These are phyloP conservation scores for Blastobotrys capitulatus DNA, from an alignment of 1,139 yeast genomes.

Conservation along the genomic window DNA sequence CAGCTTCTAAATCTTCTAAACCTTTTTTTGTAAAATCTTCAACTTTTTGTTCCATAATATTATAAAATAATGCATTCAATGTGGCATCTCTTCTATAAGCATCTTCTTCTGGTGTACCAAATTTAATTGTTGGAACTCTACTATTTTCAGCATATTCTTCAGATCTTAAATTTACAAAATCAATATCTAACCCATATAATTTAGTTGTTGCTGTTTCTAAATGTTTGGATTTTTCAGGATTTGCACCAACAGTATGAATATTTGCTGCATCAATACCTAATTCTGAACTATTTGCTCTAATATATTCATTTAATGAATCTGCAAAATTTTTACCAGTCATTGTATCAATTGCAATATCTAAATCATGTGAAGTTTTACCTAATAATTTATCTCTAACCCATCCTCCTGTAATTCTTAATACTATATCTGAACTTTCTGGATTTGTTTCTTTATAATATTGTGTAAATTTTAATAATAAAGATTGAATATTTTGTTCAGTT, in stretches of 20 bases:
- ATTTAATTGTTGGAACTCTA: slow-evolving; percentile 60
- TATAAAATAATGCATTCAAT: slow-evolving; percentile 80
- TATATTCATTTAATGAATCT: slow-evolving; percentile 50
- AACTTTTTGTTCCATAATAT: slow-evolving; percentile 56
- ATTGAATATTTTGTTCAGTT: slow-evolving; percentile 45
- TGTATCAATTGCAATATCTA: slow-evolving; percentile 84
- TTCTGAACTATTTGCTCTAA: slow-evolving; percentile 32
- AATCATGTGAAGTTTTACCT: slow-evolving; percentile 73
- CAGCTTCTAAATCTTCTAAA: slow-evolving; percentile 58
- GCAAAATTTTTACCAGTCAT: slow-evolving; percentile 88
- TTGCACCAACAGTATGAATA: slow-evolving; percentile 79
- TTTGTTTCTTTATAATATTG: slow-evolving; percentile 16
- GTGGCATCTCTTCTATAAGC: slow-evolving; percentile 95
- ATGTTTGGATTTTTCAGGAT: slow-evolving; percentile 94
- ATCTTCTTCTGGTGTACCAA: slow-evolving; percentile 90
- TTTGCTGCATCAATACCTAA: slow-evolving; percentile 43
- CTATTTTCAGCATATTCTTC: slow-evolving; percentile 81
- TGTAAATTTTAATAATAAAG: slow-evolving; percentile 36
- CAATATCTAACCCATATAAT: slow-evolving; percentile 74
- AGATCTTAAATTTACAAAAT: slow-evolving; percentile 83
- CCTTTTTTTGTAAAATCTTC: slow-evolving; percentile 86
- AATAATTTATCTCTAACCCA: slow-evolving; percentile 96
- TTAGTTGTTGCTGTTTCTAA: slow-evolving; percentile 93
- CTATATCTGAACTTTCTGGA: slow-evolving; percentile 32
- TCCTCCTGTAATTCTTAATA: slow-evolving; percentile 89